phyloP scores from a whole-genome alignment of 495 filamentous ascomycete species.

The Wilcoxina mikolae region DNA sequence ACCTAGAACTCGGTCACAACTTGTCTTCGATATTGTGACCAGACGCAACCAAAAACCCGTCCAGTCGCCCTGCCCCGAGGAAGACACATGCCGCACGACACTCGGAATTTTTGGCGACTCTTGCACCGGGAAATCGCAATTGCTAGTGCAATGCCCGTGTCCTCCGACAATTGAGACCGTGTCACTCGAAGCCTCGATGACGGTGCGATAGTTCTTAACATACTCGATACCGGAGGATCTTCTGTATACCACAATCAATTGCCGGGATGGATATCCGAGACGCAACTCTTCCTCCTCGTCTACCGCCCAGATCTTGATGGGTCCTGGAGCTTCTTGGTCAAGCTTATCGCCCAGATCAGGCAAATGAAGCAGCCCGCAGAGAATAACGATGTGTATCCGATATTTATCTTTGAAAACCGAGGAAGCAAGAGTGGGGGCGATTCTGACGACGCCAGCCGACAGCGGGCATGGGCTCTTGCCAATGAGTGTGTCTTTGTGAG shows the following conservation, averaged over 20 bases:
- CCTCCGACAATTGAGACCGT: background rate
- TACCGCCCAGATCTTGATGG: background rate
- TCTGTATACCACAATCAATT: background rate
- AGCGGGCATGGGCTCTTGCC: too few species aligned
- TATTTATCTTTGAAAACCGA: too few species aligned
- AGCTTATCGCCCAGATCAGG: background rate
- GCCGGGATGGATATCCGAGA: background rate
- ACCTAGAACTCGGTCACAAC: too few species aligned
- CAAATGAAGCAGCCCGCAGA: too few species aligned
- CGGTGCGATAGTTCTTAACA: background rate
- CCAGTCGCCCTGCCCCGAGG: background rate
- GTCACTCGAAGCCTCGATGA: background rate
- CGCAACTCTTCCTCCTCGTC: background rate
- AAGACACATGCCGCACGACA: background rate
- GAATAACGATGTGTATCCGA: too few species aligned
- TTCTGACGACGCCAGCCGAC: too few species aligned
- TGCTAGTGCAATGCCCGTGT: too few species aligned
- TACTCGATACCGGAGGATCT: background rate
- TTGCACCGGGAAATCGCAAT: background rate
- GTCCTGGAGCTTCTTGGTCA: background rate
- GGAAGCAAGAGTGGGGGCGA: too few species aligned
- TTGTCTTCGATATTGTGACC: too few species aligned
- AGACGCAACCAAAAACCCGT: background rate
- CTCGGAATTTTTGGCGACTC: background rate
- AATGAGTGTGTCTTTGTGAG: background rate